phyloP scores from a whole-genome alignment of 2,329 filamentous ascomycete species.

The Fusarium sp. region DNA sequence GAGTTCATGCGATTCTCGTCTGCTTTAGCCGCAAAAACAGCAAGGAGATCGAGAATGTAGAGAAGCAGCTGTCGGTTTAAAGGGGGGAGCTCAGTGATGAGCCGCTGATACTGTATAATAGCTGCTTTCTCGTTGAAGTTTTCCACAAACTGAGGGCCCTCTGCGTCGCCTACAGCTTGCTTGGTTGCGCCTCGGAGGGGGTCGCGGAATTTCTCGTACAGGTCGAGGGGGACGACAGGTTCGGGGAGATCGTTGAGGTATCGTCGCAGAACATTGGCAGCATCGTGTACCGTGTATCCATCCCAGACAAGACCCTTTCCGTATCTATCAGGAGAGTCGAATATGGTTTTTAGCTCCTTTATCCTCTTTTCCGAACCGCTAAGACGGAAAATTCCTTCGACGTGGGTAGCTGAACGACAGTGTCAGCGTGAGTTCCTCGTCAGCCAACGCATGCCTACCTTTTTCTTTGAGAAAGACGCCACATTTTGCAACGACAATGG shows the following conservation, averaged over 20 bases:
- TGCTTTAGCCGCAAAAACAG: conserved; percentile 96
- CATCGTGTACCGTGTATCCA: conserved; percentile 98
- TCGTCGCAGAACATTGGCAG: conserved; percentile 92
- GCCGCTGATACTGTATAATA: conserved; percentile 84
- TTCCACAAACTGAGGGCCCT: conserved; percentile 77
- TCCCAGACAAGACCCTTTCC: conserved; percentile 98
- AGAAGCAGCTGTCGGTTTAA: conserved; percentile 93
- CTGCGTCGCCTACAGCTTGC: conserved; percentile 78
- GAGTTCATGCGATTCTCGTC: conserved; percentile 98
- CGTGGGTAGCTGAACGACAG: conserved; percentile 78
- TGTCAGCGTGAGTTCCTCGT: conserved; percentile 37
- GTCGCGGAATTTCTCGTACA: conserved; percentile 91
- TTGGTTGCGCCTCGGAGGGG: conserved; percentile 80
- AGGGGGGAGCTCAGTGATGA: conserved; percentile 93
- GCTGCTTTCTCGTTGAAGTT: conserved; percentile 74
- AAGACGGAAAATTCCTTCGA: conserved; percentile 96
- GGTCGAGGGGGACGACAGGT: conserved; percentile 92
- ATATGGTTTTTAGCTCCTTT: conserved; percentile 92
- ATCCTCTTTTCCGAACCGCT: conserved; percentile 98
- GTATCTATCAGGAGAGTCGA: conserved; percentile 94
- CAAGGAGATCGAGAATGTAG: conserved; percentile 94
- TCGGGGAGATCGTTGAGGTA: conserved; percentile 98
- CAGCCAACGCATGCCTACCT: conserved; percentile 69
- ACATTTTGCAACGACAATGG: conserved; percentile 98
- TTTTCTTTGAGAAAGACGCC: conserved; percentile 98